phyloP scores from a whole-genome alignment of 495 filamentous ascomycete genomes.

The Pseudomonodictys pantanalensis region DNA sequence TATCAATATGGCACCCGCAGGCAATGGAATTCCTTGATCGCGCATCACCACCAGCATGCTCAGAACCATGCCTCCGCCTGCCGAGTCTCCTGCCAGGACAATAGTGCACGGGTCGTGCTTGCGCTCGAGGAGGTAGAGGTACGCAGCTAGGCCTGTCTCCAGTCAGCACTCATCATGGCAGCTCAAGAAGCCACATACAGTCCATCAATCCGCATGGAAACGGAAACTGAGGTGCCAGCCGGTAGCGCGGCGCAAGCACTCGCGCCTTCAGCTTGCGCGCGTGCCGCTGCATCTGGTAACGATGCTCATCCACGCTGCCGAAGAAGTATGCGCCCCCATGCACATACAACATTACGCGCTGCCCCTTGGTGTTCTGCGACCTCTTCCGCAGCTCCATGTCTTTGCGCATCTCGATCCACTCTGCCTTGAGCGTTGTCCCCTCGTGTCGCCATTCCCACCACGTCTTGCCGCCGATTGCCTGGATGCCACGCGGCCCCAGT shows the following conservation, averaged over 20 bases:
- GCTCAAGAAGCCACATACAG: conserved; percentile 44
- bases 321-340: conserved; percentile 86
- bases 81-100: conserved; percentile 82
- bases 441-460: conserved; percentile 94
- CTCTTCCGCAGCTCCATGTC: conserved; percentile 74
- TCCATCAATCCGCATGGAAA: conserved; percentile 91
- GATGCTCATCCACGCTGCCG: conserved; percentile 89
- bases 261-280: conserved; percentile 87
- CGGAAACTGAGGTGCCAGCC: conserved; percentile 88
- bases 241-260: conserved; percentile 83
- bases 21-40: conserved; percentile 74
- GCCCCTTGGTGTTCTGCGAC: conserved; percentile 53
- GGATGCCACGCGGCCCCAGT: conserved; percentile 71
- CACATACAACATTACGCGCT: conserved; percentile 86
- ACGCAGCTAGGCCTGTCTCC: conserved; percentile 62
- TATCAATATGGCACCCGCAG: conserved; percentile 85
- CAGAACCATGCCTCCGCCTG: conserved; percentile 83
- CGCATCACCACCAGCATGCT: conserved; percentile 76
- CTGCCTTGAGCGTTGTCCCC: conserved; percentile 63
- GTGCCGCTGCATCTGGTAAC: conserved; percentile 94
- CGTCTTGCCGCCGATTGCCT: conserved; percentile 70
- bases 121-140: conserved; percentile 69
- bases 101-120: conserved; percentile 73
- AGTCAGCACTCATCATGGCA: neutral
- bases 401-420: conserved; percentile 93